Conservation (phyloP, 1,284 basidiomycete species). For the Rhodotorula mucilaginosa region DNA sequence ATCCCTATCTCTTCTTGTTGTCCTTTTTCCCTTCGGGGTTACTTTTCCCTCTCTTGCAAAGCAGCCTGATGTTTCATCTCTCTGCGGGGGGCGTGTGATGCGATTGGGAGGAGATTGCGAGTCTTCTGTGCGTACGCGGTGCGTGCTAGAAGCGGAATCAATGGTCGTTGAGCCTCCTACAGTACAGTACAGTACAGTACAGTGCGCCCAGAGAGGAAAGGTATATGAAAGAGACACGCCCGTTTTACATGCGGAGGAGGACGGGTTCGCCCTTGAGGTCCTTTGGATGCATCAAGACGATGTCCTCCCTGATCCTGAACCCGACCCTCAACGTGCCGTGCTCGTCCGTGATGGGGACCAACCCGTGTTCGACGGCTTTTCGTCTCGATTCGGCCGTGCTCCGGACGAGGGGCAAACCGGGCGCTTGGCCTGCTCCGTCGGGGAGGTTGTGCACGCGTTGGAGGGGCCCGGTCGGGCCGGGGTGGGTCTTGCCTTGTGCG, state of each 20-base stretch:
- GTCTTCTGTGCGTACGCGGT: too few species aligned
- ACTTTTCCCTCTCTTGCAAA: too few species aligned
- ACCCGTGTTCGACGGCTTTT: constrained; percentile 1
- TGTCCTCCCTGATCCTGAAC: not conserved
- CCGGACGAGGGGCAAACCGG: not conserved
- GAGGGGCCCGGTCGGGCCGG: not conserved
- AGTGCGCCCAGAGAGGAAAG: too few species aligned
- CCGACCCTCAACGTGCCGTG: constrained; percentile 5
- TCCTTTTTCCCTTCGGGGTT: too few species aligned
- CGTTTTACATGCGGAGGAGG: constrained; percentile 2
- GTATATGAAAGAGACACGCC: too few species aligned
- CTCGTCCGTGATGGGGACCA: constrained; percentile 15
- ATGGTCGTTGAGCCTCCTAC: too few species aligned
- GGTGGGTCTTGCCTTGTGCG: constrained; percentile 2
- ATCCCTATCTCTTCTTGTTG: too few species aligned
- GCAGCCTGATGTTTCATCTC: too few species aligned
- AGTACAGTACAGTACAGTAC: too few species aligned
- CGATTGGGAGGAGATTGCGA: too few species aligned
- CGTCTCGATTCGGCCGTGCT: not conserved
- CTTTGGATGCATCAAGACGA: constrained; percentile 10
- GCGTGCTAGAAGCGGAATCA: too few species aligned
- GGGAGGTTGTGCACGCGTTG: constrained; percentile 8
- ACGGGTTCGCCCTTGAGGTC: constrained; percentile 15
- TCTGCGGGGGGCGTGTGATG: too few species aligned
- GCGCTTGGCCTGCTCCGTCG: constrained; percentile 7